Base-by-base conservation (phyloP, 2,329 filamentous ascomycete genomes). In the Xylariaceae sp. region DNA sequence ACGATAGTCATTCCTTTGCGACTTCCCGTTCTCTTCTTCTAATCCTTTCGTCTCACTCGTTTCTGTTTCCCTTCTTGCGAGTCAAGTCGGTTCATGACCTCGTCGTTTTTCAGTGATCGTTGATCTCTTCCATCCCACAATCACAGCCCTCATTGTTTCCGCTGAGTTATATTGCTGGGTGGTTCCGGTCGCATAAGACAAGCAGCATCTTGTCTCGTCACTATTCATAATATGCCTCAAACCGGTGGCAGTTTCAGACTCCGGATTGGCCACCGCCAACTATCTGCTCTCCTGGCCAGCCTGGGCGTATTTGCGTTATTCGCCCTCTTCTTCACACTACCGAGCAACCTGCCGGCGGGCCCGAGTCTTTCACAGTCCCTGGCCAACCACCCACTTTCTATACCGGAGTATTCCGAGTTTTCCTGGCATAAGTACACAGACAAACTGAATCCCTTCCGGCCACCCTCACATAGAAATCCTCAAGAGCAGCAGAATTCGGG, bases 401-500 rank as follows among this genome's bases (percentile, higher is more conserved):
- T 83, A 34, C 78, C 80, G 18, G 77, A 77, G 64, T 73, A 81
- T 53, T 9, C 60, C 55, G 60, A 79, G 60, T 75, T 79, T 54
- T 76, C 79, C 13, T 74, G 83, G 39, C 78, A 80, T 18, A 78
- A 77, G 64, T 74, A 81, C 54, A 79, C 77, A 59, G 74, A 75
- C 62, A 75, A 77, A 39, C 64, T 77, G 65, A 88, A 87, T 66
- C 88, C 87, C 0, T 92, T 93, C 73, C 81, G 82, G 47, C 82
- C 83, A 47, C 82, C 86, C 17, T 82, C 85, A 34, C 49, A 51
- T 35, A 51, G 95, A 72, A 82, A 85, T 62, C 88, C 89, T 15
- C 84, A 87, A 2, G 82, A 86, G 56, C 88, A 92, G 72, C 84
- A 85, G 64, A 90, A 93, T 73, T 92, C 90, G 71, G 89, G 88